Percentiles rank a stretch among this genome's conserved stretches.
phyloP scores from a whole-genome alignment of 2,329 filamentous ascomycete species.

The Microdochium trichocladiopsis region DNA sequence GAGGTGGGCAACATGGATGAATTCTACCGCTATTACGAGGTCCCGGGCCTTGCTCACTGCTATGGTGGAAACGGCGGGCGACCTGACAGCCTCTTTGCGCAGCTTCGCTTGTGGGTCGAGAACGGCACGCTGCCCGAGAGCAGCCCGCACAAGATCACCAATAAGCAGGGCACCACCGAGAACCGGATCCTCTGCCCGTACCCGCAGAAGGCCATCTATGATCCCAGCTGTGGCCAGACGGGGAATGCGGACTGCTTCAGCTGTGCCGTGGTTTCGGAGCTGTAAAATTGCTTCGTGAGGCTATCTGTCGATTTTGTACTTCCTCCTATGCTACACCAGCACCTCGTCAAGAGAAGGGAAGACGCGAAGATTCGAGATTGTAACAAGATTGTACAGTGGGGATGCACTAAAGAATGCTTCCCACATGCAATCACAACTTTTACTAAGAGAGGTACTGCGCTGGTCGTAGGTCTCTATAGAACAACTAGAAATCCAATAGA shows the following conservation, averaged over 20 bases:
- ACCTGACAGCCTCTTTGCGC: constrained; percentile 15
- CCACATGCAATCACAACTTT: neutral
- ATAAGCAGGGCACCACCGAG: neutral
- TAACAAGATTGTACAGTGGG: neutral
- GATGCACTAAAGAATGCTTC: neutral
- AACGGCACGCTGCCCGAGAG: constrained; percentile 16
- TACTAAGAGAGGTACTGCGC: neutral
- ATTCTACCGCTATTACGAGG: constrained; percentile 22
- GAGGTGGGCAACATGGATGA: constrained; percentile 12
- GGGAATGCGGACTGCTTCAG: neutral
- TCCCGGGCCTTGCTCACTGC: constrained; percentile 25
- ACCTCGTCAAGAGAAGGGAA: neutral
- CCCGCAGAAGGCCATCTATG: neutral
- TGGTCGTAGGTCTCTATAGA: neutral
- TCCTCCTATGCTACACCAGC: neutral
- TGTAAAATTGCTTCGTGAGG: neutral
- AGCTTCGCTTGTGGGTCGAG: constrained; percentile 21
- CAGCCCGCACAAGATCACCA: neutral
- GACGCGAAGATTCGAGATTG: neutral
- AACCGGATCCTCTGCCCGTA: neutral
- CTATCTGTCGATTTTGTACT: neutral
- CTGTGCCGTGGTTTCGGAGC: neutral
- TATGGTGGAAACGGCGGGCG: constrained; percentile 14
- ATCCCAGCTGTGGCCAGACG: neutral
- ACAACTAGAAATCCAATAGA: neutral